Base-by-base conservation (phyloP, 495 filamentous ascomycete genomes). In the Friedmanniomyces endolithicus region DNA sequence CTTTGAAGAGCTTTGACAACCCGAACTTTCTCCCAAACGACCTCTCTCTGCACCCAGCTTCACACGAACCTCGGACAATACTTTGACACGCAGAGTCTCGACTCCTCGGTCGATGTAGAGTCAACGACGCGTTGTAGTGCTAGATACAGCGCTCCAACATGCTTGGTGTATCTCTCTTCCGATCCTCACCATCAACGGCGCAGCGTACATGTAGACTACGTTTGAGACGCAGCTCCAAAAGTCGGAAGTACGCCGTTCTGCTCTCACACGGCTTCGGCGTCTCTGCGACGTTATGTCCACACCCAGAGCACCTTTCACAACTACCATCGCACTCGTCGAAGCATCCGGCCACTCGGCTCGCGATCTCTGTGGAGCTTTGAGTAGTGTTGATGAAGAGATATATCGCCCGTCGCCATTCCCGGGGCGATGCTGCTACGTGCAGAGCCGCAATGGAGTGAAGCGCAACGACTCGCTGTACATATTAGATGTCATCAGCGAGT, bases 381-480 rank as follows among this genome's bases (percentile, higher is more conserved):
- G n/a, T 44, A 65, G 50, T 52, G n/a, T n/a, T n/a, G n/a, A n/a
- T n/a, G n/a, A n/a, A n/a, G n/a, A n/a, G n/a, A n/a, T n/a, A n/a
- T n/a, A n/a, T 64, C 33, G 57, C 56, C 23, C 17, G 53, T 67
- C 63, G 20, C 60, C 48, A 27, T 25, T 47, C 37, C 46, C 65
- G 35, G 50, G 27, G 11, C 61, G 61, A 31, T 52, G 45, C 3
- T 69, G 67, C 58, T 35, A 39, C 3, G 65, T 68, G 14, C 51
- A 64, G 43, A 64, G 58, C 49, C 52, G 62, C 31, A 74, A 70
- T 23, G 63, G 79, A 27, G 68, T 75, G 1, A 49, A 58, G 50
- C 67, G 64, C 8, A 82, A 87, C 53, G 83, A 85, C 55, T 77
- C 82, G 11, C 53, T 66, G 4, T 68, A 75, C 48, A 78, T 87